Conservation (phyloP, 176 grass and related monocot species). For the Juncus effusus region DNA sequence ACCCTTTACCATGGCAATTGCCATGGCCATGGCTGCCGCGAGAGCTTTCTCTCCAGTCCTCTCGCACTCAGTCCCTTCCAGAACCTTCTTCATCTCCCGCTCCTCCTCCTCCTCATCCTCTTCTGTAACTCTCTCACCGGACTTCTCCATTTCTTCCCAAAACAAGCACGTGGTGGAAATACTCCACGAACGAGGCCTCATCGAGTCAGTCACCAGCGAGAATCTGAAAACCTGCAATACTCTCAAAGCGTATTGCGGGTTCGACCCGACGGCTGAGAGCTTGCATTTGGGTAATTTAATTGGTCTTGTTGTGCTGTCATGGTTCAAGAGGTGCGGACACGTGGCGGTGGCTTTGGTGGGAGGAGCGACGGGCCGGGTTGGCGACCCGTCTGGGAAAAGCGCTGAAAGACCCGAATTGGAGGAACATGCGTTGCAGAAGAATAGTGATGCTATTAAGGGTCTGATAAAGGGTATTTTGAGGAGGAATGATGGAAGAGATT, state of each 20-base stretch:
- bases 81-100: constrained; percentile 12
- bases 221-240: constrained; percentile 34
- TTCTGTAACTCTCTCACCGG: constrained; percentile 20
- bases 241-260: constrained; percentile 81
- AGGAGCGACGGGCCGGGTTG: constrained; percentile 75
- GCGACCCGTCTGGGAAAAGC: constrained; percentile 82
- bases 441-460: constrained; percentile 53
- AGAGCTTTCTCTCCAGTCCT: constrained; percentile 45
- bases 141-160: neutral
- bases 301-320: constrained; percentile 76
- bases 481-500: constrained; percentile 13
- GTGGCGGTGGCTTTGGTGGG: constrained; percentile 64
- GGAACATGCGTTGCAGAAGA: constrained; percentile 40
- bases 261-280: constrained; percentile 87
- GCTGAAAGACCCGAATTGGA: constrained; percentile 74
- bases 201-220: constrained; percentile 75
- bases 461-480: constrained; percentile 27
- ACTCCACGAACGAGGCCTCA: constrained; percentile 72
- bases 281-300: constrained; percentile 88
- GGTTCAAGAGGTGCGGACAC: constrained; percentile 89
- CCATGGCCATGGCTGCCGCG: constrained; percentile 32
- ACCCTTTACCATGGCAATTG: constrained; percentile 36
- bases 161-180: constrained; percentile 57
- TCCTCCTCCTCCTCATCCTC: constrained; percentile 9
- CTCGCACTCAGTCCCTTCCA: constrained; percentile 3